Evolutionary conservation across 2,329 filamentous ascomycete genomes (phyloP).

Genomic region (Geosmithia putterillii): DNA sequence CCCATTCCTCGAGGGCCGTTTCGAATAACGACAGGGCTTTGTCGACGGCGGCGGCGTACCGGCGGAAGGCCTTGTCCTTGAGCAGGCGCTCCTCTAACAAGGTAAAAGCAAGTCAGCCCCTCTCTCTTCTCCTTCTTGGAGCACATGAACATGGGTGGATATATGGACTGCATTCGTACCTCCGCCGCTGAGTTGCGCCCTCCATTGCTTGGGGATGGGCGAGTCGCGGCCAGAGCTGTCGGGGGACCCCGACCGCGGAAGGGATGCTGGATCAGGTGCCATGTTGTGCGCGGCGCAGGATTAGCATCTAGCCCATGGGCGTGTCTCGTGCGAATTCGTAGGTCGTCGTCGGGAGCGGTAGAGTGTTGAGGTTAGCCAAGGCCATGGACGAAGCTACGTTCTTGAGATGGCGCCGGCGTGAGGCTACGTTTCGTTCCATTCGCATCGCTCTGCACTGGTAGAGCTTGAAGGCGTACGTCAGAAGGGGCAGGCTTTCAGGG

Average conservation of each 20-base stretch:
- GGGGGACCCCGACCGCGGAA: conserved; percentile 55
- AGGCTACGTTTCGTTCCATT: conserved; percentile 12
- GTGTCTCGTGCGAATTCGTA: conserved; percentile 5
- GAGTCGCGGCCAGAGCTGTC: conserved; percentile 75
- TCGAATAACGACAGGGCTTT: conserved; percentile 83
- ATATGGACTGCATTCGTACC: conserved; percentile 37
- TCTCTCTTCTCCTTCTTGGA: background rate
- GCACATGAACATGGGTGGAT: background rate
- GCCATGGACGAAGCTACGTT: conserved; percentile 7
- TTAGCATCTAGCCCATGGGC: conserved; percentile 8
- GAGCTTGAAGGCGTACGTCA: conserved; percentile 1
- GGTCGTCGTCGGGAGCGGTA: background rate
- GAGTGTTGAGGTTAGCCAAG: conserved; percentile 1
- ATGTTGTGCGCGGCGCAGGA: conserved; percentile 28
- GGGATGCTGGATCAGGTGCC: conserved; percentile 49
- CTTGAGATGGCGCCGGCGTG: background rate
- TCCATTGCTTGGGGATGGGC: conserved; percentile 63
- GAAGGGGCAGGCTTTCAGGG: background rate
- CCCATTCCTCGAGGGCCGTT: conserved; percentile 92
- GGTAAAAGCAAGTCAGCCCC: background rate
- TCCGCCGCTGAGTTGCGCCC: conserved; percentile 57
- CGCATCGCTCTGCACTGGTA: background rate
- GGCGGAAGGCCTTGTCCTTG: conserved; percentile 63
- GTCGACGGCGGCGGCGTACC: conserved; percentile 83
- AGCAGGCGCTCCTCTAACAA: conserved; percentile 37